Base-by-base conservation (phyloP, 2,329 filamentous ascomycete genomes). In the Falciphora oryzae region DNA sequence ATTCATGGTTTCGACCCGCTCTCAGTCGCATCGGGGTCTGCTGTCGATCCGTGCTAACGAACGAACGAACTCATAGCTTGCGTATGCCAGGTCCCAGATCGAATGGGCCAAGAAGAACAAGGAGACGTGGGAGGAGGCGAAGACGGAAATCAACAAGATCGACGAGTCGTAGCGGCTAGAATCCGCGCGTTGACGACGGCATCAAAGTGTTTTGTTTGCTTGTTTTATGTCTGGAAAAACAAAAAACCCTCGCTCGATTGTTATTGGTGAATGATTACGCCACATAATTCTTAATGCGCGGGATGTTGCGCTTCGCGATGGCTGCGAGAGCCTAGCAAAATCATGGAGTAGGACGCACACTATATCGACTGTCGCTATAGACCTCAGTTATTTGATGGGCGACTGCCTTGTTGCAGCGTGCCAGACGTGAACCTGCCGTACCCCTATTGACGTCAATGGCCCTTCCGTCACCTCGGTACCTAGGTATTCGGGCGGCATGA, bases 71-170 rank as follows among this genome's bases (percentile, higher is more conserved):
- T 22, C 59, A 32, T 70, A 97, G 93, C 86, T 97, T 71, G 91
- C 92, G 38, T 97, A 97, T 76, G 93, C 93, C 16, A 91, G 91
- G 75, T 94, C 90, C 75, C 93, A 97, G 74, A 88, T 97, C 66
- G 92, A 97, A 75, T 97, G 93, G 93, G 94, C 93, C 4, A 91
- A 89, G 76, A 93, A 94, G 76, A 93, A 90, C 75, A 87, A 93
- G 73, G 92, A 94, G 71, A 92, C 92, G 8, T 97, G 93, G 93
- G 91, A 94, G 72, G 93, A 97, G 74, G 93, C 93, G 1, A 90
- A 89, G 70, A 86, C 86, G 4, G 93, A 97, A 75, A 91, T 97
- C 66, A 86, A 90, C 68, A 96, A 96, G 82, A 97, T 97, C 75
- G 89, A 91, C 66, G 83, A 86, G 72, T 80, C 77, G 61, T 86